Conservation (phyloP, 768 basidiomycete genomes). For the Gloeopeniophorella convolvens region DNA sequence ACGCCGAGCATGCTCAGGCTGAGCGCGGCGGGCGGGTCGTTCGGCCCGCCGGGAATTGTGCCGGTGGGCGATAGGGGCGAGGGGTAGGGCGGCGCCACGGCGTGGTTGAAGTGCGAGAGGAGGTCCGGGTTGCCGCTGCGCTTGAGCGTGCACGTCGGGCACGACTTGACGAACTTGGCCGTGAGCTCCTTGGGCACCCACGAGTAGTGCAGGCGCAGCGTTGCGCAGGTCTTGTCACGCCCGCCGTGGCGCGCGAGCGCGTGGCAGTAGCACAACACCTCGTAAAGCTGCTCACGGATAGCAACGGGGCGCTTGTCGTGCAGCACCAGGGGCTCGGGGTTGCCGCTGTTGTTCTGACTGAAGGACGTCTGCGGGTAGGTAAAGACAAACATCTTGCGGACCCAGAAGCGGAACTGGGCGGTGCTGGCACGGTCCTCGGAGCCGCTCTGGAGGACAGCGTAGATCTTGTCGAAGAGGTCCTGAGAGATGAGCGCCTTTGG, state of each 20-base stretch:
- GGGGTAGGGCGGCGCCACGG: not conserved
- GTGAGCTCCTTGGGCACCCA: conserved; percentile 85
- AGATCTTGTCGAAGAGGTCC: conserved; percentile 17
- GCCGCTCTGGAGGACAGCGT: conserved; percentile 17
- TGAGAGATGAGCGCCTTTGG: conserved; percentile 22
- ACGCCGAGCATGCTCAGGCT: not conserved
- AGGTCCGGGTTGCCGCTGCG: conserved; percentile 31
- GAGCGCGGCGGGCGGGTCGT: conserved; percentile 7
- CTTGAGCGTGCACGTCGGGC: conserved; percentile 63
- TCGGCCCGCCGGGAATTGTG: conserved; percentile 5
- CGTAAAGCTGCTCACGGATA: conserved; percentile 71
- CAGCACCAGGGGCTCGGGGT: conserved; percentile 41
- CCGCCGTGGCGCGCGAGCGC: conserved; percentile 61
- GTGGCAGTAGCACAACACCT: conserved; percentile 70
- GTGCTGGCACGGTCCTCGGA: conserved; percentile 14
- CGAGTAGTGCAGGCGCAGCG: conserved; percentile 63
- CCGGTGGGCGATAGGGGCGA: not conserved
- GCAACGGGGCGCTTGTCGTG: conserved; percentile 73
- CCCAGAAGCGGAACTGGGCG: conserved; percentile 23
- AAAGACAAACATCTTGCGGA: conserved; percentile 21
- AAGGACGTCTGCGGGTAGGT: conserved; percentile 19
- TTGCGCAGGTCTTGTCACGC: conserved; percentile 68
- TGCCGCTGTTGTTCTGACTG: not conserved
- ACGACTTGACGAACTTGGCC: conserved; percentile 68
- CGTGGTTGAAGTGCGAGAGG: conserved; percentile 8